Conservation (phyloP, 805 yeast genomes). For the Saccharomycopsis oosterbeekiorum region DNA sequence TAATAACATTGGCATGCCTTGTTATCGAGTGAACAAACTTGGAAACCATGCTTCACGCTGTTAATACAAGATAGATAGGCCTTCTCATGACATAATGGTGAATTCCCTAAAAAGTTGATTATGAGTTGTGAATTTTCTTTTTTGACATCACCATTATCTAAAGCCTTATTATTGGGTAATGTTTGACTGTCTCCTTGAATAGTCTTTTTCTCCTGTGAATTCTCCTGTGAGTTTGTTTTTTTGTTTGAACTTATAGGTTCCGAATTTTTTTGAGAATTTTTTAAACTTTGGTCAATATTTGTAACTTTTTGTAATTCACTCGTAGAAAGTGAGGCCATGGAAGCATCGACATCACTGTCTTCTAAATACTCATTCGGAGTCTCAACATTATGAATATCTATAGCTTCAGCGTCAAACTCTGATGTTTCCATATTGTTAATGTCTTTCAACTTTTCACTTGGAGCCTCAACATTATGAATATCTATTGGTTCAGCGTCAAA, state of each 20-base stretch:
- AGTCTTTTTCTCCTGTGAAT: background rate
- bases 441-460: background rate
- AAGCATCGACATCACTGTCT: background rate
- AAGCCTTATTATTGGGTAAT: background rate
- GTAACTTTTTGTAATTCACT: background rate
- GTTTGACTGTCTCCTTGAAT: background rate
- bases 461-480: background rate
- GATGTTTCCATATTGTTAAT: background rate
- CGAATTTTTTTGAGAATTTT: background rate
- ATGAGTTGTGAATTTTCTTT: background rate
- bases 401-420: background rate
- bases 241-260: background rate
- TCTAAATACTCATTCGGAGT: background rate
- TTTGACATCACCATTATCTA: background rate
- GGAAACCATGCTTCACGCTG: background rate
- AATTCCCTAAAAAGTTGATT: background rate
- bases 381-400: background rate
- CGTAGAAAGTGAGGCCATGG: background rate
- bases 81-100: background rate
- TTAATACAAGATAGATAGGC: background rate
- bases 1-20: slow-evolving; percentile 11
- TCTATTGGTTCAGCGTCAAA: background rate
- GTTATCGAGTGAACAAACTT: slow-evolving; percentile 7
- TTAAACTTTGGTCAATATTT: background rate
- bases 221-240: too few species aligned